Base-by-base conservation (phyloP, 768 basidiomycete genomes). In the Pleurotus platypus region DNA sequence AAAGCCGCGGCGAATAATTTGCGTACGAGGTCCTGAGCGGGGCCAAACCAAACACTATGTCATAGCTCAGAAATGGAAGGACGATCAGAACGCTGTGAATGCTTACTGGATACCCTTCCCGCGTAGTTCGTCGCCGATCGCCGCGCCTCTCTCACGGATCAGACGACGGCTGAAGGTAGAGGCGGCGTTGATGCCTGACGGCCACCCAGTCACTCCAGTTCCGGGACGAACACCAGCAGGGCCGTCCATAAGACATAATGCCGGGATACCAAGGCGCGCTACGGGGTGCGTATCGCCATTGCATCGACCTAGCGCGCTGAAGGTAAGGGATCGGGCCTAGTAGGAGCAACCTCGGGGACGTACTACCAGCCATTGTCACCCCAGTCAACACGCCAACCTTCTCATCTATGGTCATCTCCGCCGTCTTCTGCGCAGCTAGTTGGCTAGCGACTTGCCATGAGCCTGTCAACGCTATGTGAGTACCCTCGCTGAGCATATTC, bases 101-200 rank as follows among this genome's bases (percentile, higher is more conserved):
- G 26, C 51, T 39, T n/a, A 74, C 57, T 78, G 74, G 4, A 81
- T 81, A 16, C 90, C 90, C 68, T 88, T 86, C 11, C 78, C 84
- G 16, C 80, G 70, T 65, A 83, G 86, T 67, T 92, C 89, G 55
- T 81, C 73, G 2, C 83, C 89, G 59, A 90, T 70, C 0, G 86
- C 86, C 2, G 74, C 70, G 3, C 84, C 88, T 47, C 88, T 75
- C 38, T 77, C 75, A 47, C 82, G 78, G 75, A 89, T 88, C 9
- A 90, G 69, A 39, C 84, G 74, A 22, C 81, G 75, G 66, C 87
- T 82, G 63, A 81, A 83, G 39, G 80, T 80, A 6, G 80, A 73
- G n/a, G 77, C 81, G 16, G 73, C 75, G 57, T 82, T 80, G 61
- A 82, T 79, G 9, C 22, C 51, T 22, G 51, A 38, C 15, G 51